Conservation (phyloP, 2,329 filamentous ascomycete species). For the Purpureocillium takamizusanense region DNA sequence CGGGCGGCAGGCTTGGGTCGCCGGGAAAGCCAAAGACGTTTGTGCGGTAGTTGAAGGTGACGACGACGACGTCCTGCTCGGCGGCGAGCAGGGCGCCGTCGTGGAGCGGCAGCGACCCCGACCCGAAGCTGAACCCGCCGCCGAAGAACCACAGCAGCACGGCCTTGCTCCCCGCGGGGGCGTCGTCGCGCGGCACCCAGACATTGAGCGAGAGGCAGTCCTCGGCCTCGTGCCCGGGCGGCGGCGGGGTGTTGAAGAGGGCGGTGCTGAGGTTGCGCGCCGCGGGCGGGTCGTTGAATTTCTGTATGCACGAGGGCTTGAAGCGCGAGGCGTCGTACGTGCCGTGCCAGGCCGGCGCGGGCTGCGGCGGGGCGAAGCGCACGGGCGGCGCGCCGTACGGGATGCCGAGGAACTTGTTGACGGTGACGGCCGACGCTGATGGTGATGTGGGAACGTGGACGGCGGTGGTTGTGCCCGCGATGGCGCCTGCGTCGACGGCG, state of each 20-base stretch:
- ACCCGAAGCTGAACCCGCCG: slow-evolving; percentile 27
- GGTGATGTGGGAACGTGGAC: background rate
- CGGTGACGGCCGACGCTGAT: background rate
- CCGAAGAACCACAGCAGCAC: slow-evolving; percentile 36
- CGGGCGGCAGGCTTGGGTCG: background rate
- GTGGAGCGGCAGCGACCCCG: slow-evolving; percentile 25
- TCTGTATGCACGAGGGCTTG: slow-evolving; percentile 16
- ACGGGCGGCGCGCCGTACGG: slow-evolving; percentile 18
- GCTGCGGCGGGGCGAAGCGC: slow-evolving; percentile 14
- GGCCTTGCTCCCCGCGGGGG: slow-evolving; percentile 20
- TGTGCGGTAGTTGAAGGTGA: slow-evolving; percentile 36
- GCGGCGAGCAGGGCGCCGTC: slow-evolving; percentile 30
- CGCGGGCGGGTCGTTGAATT: slow-evolving; percentile 12
- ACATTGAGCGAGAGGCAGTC: slow-evolving; percentile 26
- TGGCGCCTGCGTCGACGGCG: background rate
- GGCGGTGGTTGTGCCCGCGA: background rate
- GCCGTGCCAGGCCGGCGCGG: slow-evolving; percentile 9
- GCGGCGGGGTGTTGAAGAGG: slow-evolving; percentile 13
- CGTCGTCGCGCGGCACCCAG: slow-evolving; percentile 13
- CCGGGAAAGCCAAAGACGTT: slow-evolving; percentile 32
- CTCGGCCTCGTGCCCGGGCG: slow-evolving; percentile 16
- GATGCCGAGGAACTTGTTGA: slow-evolving; percentile 20
- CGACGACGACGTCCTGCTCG: slow-evolving; percentile 34
- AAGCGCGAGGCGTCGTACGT: slow-evolving; percentile 14
- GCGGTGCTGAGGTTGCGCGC: slow-evolving; percentile 8